phyloP scores from a whole-genome alignment of 2,329 filamentous ascomycete genomes.

The Neofusicoccum laricinum region DNA sequence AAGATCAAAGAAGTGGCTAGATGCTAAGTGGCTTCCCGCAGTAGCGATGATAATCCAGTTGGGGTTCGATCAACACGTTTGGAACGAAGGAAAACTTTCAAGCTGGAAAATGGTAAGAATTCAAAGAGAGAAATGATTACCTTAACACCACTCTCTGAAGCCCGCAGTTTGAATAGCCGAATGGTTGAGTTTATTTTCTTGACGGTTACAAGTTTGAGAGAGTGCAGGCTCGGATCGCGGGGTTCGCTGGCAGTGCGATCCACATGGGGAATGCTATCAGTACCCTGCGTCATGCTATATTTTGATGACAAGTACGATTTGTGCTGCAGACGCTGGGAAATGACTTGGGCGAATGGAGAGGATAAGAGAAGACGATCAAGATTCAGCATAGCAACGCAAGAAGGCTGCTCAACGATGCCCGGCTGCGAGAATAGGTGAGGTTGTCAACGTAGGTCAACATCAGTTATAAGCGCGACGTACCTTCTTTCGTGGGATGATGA shows the following conservation, averaged over 20 bases:
- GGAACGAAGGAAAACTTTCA: too few species aligned
- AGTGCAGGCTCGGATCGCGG: conserved; percentile 63
- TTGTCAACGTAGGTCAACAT: background rate
- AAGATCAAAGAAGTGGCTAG: too few species aligned
- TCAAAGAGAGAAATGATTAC: conserved; percentile 37
- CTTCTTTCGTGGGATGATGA: background rate
- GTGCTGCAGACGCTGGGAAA: background rate
- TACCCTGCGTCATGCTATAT: background rate
- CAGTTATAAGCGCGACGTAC: background rate
- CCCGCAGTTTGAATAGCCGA: conserved; percentile 63
- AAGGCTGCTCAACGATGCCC: background rate
- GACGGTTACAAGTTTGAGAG: conserved; percentile 60
- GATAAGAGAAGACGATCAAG: background rate
- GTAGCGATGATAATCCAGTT: too few species aligned
- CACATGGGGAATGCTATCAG: conserved; percentile 50
- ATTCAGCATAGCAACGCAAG: background rate
- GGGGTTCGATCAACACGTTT: too few species aligned
- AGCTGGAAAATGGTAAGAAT: conserved; percentile 18
- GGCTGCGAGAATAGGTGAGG: background rate
- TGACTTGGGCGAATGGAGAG: background rate
- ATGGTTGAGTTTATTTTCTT: conserved; percentile 64
- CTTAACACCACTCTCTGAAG: conserved; percentile 49
- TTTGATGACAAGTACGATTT: background rate
- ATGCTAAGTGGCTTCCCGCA: too few species aligned
- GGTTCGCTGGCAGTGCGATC: conserved; percentile 73